Base-by-base conservation (phyloP, 371 early-diverging fungal species). In the Mucor sp. region DNA sequence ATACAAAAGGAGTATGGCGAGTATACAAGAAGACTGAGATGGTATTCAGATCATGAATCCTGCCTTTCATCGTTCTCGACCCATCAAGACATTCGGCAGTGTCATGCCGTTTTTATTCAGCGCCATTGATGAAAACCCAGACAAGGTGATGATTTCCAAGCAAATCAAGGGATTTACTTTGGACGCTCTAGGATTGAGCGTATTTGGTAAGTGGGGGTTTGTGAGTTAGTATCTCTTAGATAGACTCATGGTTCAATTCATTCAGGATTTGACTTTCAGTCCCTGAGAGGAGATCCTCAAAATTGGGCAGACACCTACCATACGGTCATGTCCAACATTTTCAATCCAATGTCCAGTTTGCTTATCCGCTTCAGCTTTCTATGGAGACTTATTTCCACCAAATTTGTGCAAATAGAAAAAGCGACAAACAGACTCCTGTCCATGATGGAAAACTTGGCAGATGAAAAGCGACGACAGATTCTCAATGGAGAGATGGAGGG, bases 1-100 rank as follows among this genome's bases (percentile, higher is more conserved):
- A 17, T 44, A 70, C 74, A 59, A 2, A 6, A 7, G 57, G 28
- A 7, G 4, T 6, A 7, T 3, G 28, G 41, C 7, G 23, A 4
- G 30, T n/a, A 3, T 37, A 43, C n/a, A 19, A 8, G 7, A 44
- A 7, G 3, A 2, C 12, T n/a, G 5, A 41, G n/a, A 6, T 7
- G 44, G 3, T 3, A 15, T 7, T 32, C 15, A 72, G 74, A 64
- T 74, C 1, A 77, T 79, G 71, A 79, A 77, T 28, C 81, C 81
- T 15, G 79, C 77, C 1, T 81, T 81, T 43, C 71, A 71, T 58
- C 74, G 77, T 11, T 58, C 75, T 27, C 62, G 68, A 65, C 81
- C 81, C 0, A 68, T 77, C 12, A 65, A 71, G 11, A 56, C 69
- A 11, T 79, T 81, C 60, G 75, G 67, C 9, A 56, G 32, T 33